Evolutionary conservation across 768 basidiomycete genomes (phyloP).

Genomic region (Naganishia randhawae): DNA sequence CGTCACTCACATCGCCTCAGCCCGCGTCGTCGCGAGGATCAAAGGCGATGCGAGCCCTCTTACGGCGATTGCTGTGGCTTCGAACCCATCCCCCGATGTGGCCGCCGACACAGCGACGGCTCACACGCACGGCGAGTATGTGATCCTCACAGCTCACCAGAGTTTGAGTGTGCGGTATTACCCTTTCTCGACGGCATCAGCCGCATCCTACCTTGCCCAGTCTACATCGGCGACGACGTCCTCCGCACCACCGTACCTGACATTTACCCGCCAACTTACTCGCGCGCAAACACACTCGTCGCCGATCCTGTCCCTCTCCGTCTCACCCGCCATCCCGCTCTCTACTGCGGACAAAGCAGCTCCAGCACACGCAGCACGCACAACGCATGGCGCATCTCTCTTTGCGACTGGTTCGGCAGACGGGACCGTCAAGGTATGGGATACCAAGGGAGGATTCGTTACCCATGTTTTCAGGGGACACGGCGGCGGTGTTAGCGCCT

Average conservation of each 20-base stretch:
- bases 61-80: constrained; percentile 76
- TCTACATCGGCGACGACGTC: background rate
- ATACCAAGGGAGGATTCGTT: constrained; percentile 75
- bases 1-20: constrained; percentile 9
- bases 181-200: constrained; percentile 59
- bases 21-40: constrained; percentile 69
- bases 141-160: constrained; percentile 74
- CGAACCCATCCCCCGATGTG: constrained; percentile 55
- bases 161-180: constrained; percentile 79
- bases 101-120: constrained; percentile 3
- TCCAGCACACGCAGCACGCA: background rate
- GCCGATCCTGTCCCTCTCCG: constrained; percentile 81
- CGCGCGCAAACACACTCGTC: constrained; percentile 74
- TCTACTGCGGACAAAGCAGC: constrained; percentile 42
- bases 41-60: constrained; percentile 76
- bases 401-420: constrained; percentile 95
- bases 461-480: constrained; percentile 96
- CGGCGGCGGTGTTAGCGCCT: constrained; percentile 91
- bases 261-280: constrained; percentile 69
- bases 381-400: constrained; percentile 58
- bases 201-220: constrained; percentile 13
- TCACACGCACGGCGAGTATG: constrained; percentile 33
- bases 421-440: constrained; percentile 95
- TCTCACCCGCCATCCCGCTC: constrained; percentile 63
- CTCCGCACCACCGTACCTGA: constrained; percentile 53